Conservation (phyloP, 495 filamentous ascomycete species). For the Penicillium canescens region DNA sequence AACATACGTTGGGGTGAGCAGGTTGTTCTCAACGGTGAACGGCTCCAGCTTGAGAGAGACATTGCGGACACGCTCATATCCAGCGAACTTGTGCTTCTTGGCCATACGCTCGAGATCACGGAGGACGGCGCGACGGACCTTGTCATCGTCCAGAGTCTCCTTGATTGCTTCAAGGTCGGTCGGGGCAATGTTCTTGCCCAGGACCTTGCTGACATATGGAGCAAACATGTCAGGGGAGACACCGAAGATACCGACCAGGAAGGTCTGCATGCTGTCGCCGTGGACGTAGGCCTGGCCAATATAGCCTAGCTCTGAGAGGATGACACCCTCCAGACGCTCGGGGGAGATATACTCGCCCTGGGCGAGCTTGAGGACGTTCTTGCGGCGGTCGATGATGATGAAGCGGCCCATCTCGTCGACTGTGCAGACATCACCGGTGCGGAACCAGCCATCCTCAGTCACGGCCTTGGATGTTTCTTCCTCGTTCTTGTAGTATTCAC, state of each 20-base stretch:
- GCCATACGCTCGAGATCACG: constrained; percentile 79
- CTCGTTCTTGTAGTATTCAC: constrained; percentile 83
- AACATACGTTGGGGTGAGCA: constrained; percentile 94
- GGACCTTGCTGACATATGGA: constrained; percentile 70
- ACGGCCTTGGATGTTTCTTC: constrained; percentile 83
- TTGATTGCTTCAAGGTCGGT: constrained; percentile 67
- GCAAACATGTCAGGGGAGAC: constrained; percentile 81
- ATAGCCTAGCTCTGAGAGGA: constrained; percentile 75
- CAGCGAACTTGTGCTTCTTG: constrained; percentile 83
- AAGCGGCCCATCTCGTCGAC: constrained; percentile 86
- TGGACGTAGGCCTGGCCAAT: constrained; percentile 85
- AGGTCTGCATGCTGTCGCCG: constrained; percentile 82
- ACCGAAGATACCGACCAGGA: constrained; percentile 84
- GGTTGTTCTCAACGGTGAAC: constrained; percentile 91
- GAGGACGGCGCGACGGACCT: constrained; percentile 71
- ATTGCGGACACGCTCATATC: constrained; percentile 80
- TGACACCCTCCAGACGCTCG: constrained; percentile 93
- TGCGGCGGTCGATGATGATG: constrained; percentile 91
- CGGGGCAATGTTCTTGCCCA: constrained; percentile 62
- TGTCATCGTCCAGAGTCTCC: constrained; percentile 61
- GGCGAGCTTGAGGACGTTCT: constrained; percentile 97
- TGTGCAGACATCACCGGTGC: constrained; percentile 85
- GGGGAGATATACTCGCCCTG: constrained; percentile 99
- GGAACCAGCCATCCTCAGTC: constrained; percentile 92
- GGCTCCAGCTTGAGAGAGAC: constrained; percentile 79